Base-by-base conservation (phyloP, 441 rosid genomes). In the Adansonia rubrostipa region DNA sequence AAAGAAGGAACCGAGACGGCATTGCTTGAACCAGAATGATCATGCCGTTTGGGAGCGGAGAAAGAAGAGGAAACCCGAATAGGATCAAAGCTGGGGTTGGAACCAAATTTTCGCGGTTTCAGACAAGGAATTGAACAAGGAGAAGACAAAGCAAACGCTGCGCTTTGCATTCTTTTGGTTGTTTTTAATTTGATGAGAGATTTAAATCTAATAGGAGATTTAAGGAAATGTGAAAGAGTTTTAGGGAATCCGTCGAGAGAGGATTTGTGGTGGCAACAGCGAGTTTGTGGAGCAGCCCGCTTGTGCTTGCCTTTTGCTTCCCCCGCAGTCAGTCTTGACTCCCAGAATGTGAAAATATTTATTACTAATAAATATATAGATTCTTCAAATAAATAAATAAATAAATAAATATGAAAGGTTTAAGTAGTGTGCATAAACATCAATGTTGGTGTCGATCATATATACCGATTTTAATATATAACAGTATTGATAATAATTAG, bases 91-190 rank as follows among this genome's bases (percentile, higher is more conserved):
- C 85, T 69, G 64, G 71, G 81, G 72, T 62, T 84, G 9, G 58
- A 15, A 0, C 82, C 51, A 19, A 74, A 71, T 0, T 76, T 82
- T 4, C 66, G 79, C 5, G 82, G 82, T 77, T 86, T 89, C 3
- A 82, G 83, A 77, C 71, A 82, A 19, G 87, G 88, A 4, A 86
- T 75, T 2, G 93, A 85, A 67, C 15, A 44, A 6, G 86, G 76
- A 68, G 89, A 84, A 66, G 88, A 82, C 5, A 83, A 79, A 20
- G 88, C 77, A 47, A 82, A 75, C 0, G 95, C 91, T 2, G 89
- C 72, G 91, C 92, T 87, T 85, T 89, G 98, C 98, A 93, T 95
- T 85, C 15, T 44, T 10, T 9, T 9, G 1, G 71, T 44, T 19
- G 13, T 44, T 24, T 24, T 17, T 17, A 44, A 44, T 67, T 17